Evolutionary conservation across 768 basidiomycete genomes (phyloP), one percentile per base, ranked within the genome.

Genomic region (Tricholoma matsutake): DNA sequence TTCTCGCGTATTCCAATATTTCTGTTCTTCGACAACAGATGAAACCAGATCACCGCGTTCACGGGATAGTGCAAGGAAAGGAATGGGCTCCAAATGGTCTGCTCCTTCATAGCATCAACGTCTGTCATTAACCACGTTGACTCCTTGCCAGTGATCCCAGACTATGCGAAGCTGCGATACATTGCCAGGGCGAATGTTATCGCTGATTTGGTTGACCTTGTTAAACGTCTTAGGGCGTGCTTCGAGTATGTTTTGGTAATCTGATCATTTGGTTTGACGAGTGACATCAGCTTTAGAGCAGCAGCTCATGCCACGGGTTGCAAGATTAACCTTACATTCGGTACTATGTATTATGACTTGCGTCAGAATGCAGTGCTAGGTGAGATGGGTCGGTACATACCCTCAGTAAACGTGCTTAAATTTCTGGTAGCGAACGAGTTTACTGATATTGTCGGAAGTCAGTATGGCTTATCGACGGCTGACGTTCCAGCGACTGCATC

Each of bases 1-100:
- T 94, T 70, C 75, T 92, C 8, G 89, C 92, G 0, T 95, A 96
- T 71, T 85, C 87, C 7, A 81, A 83, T 52, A 81, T 96, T 43
- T 88, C 92, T 3, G 85, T 86, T 22, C 80, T 96, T 52, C 83
- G 94, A 11, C 94, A 96, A 72, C 94, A 96, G 75, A 86, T 94
- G 61, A 86, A 87, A 70, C 94, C 94, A 0, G 84, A 87, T 51
- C 83, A 88, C 64, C 87, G 94, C 22, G 79, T 94, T 6, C 89
- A 94, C 67, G 92, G 94, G 3, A 79, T 91, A 54, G 80, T 95
- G 32, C 76, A 85, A 64, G 91, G 91, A 32, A 81, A 81, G 34
- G 77, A 88, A 64, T 87, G 88, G 81, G 74, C 81, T 11, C 76
- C 87, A 2, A 94, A 94, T 69, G 85, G 91, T 89, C 66, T 61